Base-by-base conservation (phyloP, 1,284 basidiomycete species). In the Boletellus deceptivus region DNA sequence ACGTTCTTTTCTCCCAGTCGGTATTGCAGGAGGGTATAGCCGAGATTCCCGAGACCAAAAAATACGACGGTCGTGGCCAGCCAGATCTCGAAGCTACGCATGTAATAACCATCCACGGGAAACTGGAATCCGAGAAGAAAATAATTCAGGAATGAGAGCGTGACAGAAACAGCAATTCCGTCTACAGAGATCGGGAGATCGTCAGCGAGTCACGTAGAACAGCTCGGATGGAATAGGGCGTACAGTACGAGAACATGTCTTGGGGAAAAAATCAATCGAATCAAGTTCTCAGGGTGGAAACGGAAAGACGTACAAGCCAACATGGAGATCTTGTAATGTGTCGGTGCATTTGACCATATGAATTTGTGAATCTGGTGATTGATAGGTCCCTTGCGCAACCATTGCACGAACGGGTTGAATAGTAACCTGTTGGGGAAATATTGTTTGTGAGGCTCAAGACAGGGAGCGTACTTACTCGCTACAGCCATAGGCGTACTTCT, bases 171-270 rank as follows among this genome's bases (percentile, higher is more conserved):
- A 0, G 86, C 82, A 53, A 93, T 87, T 48, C 89, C 91, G 61
- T 91, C 84, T 85, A 45, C 45, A 25, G 45, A 35, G n/a, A 45
- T 37, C 10, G 22, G 31, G n/a, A 10, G 24, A 47, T 47, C 22
- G 24, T 25, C 9, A 4, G 17, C 51, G 18, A 53, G 48, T 37
- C 27, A 16, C 13, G 16, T 16, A 11, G 35, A n/a, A 42, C n/a
- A 35, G 29, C 24, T 25, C 3, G 29, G 52, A 27, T 31, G 29
- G 33, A 44, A 17, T 25, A 41, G 29, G 18, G 73, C 70, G 46
- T 68, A 70, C 83, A 92, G 70, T 93, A 93, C 11, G 87, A 90
- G 70, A 90, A 91, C 83, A 93, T 91, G 70, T 93, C 88, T 76
- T 66, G 59, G 4, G 17, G 10, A 52, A 62, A 44, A 41, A 17